These are phyloP conservation scores for Schwanniomyces occidentalis DNA, from an alignment of 805 yeast species.

Conservation along the genomic window DNA sequence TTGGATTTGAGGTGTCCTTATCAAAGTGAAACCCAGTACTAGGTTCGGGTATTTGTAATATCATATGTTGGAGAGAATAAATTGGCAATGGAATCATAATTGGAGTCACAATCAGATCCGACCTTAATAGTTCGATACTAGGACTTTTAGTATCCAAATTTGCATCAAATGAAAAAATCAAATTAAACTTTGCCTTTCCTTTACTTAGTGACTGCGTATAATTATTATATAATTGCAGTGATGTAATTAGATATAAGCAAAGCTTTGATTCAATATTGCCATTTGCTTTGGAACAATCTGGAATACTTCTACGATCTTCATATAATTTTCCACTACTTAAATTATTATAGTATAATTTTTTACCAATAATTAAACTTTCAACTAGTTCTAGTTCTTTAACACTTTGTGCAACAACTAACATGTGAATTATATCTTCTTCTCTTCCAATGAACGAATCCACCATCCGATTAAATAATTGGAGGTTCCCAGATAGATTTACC, in stretches of 20 bases:
- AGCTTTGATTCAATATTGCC: slow-evolving; percentile 6
- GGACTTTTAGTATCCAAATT: slow-evolving; percentile 33
- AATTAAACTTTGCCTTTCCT: slow-evolving; percentile 20
- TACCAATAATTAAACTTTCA: slow-evolving; percentile 78
- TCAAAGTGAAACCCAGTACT: slow-evolving; percentile 12
- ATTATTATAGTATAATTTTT: slow-evolving; percentile 61
- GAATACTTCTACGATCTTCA: slow-evolving; percentile 35
- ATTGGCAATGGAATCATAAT: slow-evolving; percentile 36
- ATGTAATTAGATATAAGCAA: slow-evolving; percentile 28
- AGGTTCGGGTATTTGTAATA: slow-evolving; percentile 22
- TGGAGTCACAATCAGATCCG: slow-evolving; percentile 24
- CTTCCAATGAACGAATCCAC: slow-evolving; percentile 30
- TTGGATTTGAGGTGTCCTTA: slow-evolving; percentile 16
- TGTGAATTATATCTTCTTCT: slow-evolving; percentile 17
- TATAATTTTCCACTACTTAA: slow-evolving; percentile 64
- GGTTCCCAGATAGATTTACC: slow-evolving; percentile 58
- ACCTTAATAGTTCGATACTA: slow-evolving; percentile 34
- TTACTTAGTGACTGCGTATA: slow-evolving; percentile 20
- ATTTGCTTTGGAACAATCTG: slow-evolving; percentile 3
- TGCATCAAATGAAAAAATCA: slow-evolving; percentile 39
- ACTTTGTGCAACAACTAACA: slow-evolving; percentile 55
- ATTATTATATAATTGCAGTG: slow-evolving; percentile 36
- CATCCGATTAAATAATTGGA: slow-evolving; percentile 52
- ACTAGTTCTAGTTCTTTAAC: slow-evolving; percentile 74
- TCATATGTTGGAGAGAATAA: slow-evolving; percentile 33